phyloP scores from a whole-genome alignment of 2,329 filamentous ascomycete species.

The Seiridium unicorne region DNA sequence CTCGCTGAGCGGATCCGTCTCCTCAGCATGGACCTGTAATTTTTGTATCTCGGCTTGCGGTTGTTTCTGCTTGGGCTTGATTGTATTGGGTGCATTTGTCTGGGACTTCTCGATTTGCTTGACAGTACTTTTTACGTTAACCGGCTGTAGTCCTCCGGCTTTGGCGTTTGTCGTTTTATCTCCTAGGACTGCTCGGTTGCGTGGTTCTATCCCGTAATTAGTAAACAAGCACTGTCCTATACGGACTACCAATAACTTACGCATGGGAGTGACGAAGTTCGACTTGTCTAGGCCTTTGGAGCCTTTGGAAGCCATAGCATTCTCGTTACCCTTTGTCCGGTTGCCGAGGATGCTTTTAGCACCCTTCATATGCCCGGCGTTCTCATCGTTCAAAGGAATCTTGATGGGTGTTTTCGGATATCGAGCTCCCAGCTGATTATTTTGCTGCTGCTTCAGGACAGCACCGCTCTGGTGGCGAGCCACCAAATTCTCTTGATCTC shows the following conservation, averaged over 20 bases:
- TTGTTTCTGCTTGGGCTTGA: slow-evolving; percentile 56
- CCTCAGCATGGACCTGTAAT: slow-evolving; percentile 60
- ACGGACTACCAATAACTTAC: slow-evolving; percentile 44
- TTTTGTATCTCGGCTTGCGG: slow-evolving; percentile 55
- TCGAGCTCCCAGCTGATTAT: slow-evolving; percentile 62
- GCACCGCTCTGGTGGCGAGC: slow-evolving; percentile 71
- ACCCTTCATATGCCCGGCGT: slow-evolving; percentile 58
- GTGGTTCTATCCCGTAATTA: slow-evolving; percentile 46
- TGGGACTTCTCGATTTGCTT: slow-evolving; percentile 63
- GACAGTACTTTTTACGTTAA: slow-evolving; percentile 58
- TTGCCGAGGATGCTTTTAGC: slow-evolving; percentile 59
- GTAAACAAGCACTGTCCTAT: background rate
- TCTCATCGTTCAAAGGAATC: slow-evolving; percentile 80
- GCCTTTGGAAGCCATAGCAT: slow-evolving; percentile 49
- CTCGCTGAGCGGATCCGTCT: slow-evolving; percentile 47
- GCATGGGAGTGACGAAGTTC: slow-evolving; percentile 76
- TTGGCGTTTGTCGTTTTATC: slow-evolving; percentile 98
- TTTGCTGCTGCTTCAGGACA: slow-evolving; percentile 67
- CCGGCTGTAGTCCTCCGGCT: slow-evolving; percentile 64
- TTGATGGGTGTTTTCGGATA: slow-evolving; percentile 82
- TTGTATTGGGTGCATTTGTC: slow-evolving; percentile 54
- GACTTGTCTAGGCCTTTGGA: slow-evolving; percentile 51
- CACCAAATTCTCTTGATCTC: slow-evolving; percentile 86
- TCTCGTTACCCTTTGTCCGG: slow-evolving; percentile 56
- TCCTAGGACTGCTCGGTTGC: slow-evolving; percentile 77